phyloP scores from a whole-genome alignment of 208 protist species.

The Trichomonas vaginalis region DNA sequence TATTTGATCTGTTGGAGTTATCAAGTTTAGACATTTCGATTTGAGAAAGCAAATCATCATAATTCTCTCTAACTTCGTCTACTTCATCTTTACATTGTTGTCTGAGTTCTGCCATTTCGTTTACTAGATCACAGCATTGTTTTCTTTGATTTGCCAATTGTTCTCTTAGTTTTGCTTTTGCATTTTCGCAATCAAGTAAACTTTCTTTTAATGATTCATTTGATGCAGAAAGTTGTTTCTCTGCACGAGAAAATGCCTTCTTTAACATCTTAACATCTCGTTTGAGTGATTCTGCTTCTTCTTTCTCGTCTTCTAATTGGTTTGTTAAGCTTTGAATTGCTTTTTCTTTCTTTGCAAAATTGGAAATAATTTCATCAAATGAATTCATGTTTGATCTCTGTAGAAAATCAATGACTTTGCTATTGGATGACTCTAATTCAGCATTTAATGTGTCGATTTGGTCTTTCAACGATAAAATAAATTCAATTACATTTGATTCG shows the following conservation, averaged over 20 bases:
- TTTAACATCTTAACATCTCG: not conserved
- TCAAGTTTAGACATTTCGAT: not conserved
- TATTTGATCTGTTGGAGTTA: not conserved
- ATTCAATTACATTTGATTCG: not conserved
- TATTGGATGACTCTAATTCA: not conserved
- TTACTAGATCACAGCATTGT: not conserved
- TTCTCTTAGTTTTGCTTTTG: not conserved
- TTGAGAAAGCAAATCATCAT: not conserved
- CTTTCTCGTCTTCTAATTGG: not conserved
- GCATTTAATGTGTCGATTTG: not conserved
- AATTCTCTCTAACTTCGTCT: not conserved
- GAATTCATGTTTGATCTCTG: not conserved
- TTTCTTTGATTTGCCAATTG: not conserved
- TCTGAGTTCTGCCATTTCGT: not conserved
- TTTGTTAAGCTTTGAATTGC: not conserved
- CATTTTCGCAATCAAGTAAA: not conserved
- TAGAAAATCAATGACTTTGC: not conserved
- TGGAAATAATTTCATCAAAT: not conserved
- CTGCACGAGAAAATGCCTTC: not conserved
- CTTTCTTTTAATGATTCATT: not conserved
- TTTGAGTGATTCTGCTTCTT: not conserved
- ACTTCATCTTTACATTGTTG: not conserved
- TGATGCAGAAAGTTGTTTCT: not conserved
- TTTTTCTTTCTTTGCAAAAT: not conserved
- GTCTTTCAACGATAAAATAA: not conserved